These are phyloP conservation scores for Acephala macrosclerotiorum DNA, from an alignment of 2,329 filamentous ascomycete genomes.

Conservation along the genomic window DNA sequence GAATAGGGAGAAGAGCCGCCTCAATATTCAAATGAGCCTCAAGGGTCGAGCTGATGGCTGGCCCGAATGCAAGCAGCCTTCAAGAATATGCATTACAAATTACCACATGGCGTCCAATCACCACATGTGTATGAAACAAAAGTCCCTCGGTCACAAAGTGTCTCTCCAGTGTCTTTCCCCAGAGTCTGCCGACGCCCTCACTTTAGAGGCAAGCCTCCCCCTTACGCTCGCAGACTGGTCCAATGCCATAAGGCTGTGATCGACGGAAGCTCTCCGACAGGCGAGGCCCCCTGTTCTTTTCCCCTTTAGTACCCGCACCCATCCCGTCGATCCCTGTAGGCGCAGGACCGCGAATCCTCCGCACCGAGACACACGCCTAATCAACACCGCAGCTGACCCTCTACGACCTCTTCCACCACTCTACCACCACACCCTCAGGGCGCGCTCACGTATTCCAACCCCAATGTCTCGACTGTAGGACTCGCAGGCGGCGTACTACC, in stretches of 20 bases:
- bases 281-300: background rate
- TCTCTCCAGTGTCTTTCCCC: slow-evolving; percentile 12
- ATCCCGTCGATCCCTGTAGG: slow-evolving; percentile 21
- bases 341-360: slow-evolving; percentile 18
- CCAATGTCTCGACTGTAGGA: slow-evolving; percentile 14
- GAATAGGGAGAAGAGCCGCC: background rate
- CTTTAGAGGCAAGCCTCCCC: background rate
- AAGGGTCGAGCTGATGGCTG: background rate
- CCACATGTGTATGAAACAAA: slow-evolving; percentile 2
- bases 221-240: background rate
- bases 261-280: background rate
- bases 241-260: slow-evolving; percentile 8
- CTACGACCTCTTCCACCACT: background rate
- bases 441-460: slow-evolving; percentile 13
- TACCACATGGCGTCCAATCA: slow-evolving; percentile 1
- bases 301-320: slow-evolving; percentile 17
- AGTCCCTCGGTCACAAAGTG: background rate
- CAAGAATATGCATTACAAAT: background rate
- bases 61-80: background rate
- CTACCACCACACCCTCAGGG: slow-evolving; percentile 7
- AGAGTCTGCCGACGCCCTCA: slow-evolving; percentile 4
- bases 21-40: slow-evolving; percentile 13
- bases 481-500: slow-evolving; percentile 28
- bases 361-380: slow-evolving; percentile 22
- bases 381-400: slow-evolving; percentile 17